Base-by-base conservation (phyloP, 2,329 filamentous ascomycete species). In the Pyrenophora seminiperda region DNA sequence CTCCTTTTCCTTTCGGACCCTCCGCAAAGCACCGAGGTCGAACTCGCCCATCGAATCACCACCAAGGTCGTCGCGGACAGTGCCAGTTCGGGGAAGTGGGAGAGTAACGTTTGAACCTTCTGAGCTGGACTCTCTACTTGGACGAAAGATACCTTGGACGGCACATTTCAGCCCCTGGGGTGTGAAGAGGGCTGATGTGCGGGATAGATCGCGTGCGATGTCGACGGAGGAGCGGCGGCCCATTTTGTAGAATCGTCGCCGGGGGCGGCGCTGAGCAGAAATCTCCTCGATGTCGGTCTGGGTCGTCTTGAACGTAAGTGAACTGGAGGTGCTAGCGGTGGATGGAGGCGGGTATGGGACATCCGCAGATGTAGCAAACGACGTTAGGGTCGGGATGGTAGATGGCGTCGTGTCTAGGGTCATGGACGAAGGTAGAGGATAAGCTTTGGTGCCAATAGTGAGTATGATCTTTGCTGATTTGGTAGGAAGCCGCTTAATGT, bases 381-480 rank as follows among this genome's bases (percentile, higher is more conserved):
- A 52, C 17, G 47, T 43, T 1, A 51, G 49, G 4, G 53, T 50
- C 10, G 46, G 54, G 19, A 53, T 36, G 6, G 53, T 60, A 9
- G 47, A 50, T 7, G 44, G 53, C 5, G 39, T 43, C 3, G 49
- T 36, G n/a, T 37, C 38, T 14, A 40, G 38, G 18, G 47, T 47
- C 9, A 43, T 15, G 3, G 30, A 42, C 7, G 44, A 43, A 2
- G 39, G 39, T 1, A 41, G 7, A 4, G 47, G 42, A 4, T 17
- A 40, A 1, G 15, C n/a, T 5, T 43, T 50, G 15, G 17, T 60
- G 14, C 70, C 71, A 10, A 77, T 69, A 17, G 53, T 68, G 27
- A 66, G 63, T 20, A 76, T 62, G 27, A 73, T 57, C 2, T 55
- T 46, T 7, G 72, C 65, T 15, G 76, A 63, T n/a, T 71, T 67